Percentiles rank a stretch among this genome's conserved stretches.
Conservation (phyloP, 495 filamentous ascomycete species). For the Tirmania nivea region DNA sequence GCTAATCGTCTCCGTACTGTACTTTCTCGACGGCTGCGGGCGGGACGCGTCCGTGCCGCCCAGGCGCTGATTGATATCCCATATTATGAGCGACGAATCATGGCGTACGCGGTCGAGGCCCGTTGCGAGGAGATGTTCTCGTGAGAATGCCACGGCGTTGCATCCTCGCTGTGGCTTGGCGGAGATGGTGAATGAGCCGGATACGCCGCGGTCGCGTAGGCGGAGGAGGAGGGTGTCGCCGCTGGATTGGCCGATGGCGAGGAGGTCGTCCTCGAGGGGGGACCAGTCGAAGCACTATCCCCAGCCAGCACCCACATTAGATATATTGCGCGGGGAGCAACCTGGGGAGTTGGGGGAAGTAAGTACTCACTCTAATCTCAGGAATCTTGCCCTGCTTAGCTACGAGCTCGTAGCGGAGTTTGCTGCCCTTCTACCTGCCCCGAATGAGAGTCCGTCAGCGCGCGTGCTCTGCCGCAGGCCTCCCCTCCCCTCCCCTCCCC, state of each 20-base stretch:
- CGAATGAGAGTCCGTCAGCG: background rate
- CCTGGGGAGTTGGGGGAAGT: too few relatives aligned
- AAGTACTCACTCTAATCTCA: slow-evolving; percentile 41
- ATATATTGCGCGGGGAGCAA: too few relatives aligned
- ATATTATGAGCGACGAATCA: slow-evolving; percentile 82
- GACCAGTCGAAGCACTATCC: slow-evolving; percentile 66
- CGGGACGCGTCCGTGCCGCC: slow-evolving; percentile 23
- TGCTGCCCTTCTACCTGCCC: background rate
- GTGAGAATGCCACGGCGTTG: slow-evolving; percentile 78
- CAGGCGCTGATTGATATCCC: slow-evolving; percentile 59
- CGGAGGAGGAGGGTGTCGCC: slow-evolving; percentile 68
- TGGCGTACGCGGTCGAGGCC: slow-evolving; percentile 80
- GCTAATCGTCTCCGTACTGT: slow-evolving; percentile 55
- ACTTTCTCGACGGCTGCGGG: background rate
- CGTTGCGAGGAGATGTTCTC: slow-evolving; percentile 50
- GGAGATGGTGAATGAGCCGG: slow-evolving; percentile 25
- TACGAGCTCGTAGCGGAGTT: slow-evolving; percentile 26
- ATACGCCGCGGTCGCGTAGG: slow-evolving; percentile 35
- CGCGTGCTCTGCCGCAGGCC: background rate
- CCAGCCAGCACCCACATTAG: background rate
- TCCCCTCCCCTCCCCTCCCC: background rate
- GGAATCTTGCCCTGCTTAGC: slow-evolving; percentile 61
- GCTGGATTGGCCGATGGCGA: slow-evolving; percentile 65
- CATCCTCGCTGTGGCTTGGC: slow-evolving; percentile 73
- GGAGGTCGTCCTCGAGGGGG: slow-evolving; percentile 43